Evolutionary conservation across 2,329 filamentous ascomycete genomes (phyloP), one percentile per base, ranked within the genome.

Genomic region (Aspergillus fischeri): DNA sequence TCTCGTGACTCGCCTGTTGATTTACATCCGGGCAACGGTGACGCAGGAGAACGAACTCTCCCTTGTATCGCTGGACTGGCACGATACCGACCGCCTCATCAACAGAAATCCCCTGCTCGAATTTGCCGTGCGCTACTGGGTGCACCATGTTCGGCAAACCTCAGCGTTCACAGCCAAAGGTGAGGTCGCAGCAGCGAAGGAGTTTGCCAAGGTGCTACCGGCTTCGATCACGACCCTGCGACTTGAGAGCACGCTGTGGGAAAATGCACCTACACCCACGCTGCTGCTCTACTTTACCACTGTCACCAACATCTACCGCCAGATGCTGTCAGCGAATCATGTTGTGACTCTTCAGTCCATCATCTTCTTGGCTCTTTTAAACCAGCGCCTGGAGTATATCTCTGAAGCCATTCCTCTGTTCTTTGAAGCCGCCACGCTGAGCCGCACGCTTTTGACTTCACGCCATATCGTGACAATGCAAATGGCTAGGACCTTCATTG

Each of bases 231-330:
- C 73, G 3, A 63, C 83, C n/a, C 65, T 78, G 1, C 65, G 82
- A 6, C 68, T 84, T 0, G 78, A 83, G 60, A 77, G 76, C 58
- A 70, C 78, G 4, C 71, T 78, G 57, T 84, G 80, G 79, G 73
- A 77, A 28, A 68, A 67, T 50, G 60, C 62, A 17, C 60, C 71
- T 3, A 69, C 66, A 3, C 74, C 74, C 0, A 60, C 65, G 6
- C 59, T 72, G 48, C 42, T 74, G 20, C 55, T 60, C 4, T 67
- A 67, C 55, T 65, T 70, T 48, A 66, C 63, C 4, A 66, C 63
- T 4, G 58, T 71, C 21, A 72, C 67, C n/a, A 66, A 64, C 41
- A 49, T 76, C 28, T 73, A 66, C 52, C 69, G 67, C 28, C 65
- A 70, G 8, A 58, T 72, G 8, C 55, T 76, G 45, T 69, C 66